A percentile compares a stretch with the other conserved stretches of the same genome.
Conservation (phyloP, 352 stramenopile genomes). For the Pythium brachiatum region DNA sequence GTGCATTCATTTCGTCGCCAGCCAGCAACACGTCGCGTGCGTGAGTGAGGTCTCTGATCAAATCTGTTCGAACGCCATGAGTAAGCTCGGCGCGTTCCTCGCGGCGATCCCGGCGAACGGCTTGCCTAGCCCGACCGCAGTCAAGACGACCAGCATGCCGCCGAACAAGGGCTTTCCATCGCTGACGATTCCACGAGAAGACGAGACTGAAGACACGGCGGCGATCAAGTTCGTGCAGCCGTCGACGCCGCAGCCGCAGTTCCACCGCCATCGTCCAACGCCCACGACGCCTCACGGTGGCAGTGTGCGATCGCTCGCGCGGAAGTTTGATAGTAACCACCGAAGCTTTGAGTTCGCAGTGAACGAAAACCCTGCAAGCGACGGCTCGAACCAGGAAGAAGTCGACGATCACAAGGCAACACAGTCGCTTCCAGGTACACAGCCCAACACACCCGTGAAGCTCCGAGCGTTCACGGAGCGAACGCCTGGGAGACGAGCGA, state of each 20-base stretch:
- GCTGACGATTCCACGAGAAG: conserved; percentile 19
- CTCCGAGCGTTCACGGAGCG: neutral
- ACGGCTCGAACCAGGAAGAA: conserved; percentile 37
- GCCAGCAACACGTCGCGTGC: neutral
- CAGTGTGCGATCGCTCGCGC: conserved; percentile 21
- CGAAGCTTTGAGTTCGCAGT: conserved; percentile 2
- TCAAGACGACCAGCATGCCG: conserved; percentile 1
- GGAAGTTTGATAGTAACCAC: conserved; percentile 18
- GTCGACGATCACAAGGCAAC: conserved; percentile 17
- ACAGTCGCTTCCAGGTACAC: neutral
- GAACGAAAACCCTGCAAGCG: neutral
- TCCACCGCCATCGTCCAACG: conserved; percentile 25
- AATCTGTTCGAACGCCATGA: conserved; percentile 8
- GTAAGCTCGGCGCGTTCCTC: conserved; percentile 79
- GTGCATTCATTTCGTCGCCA: neutral
- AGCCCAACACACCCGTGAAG: conserved; percentile 22
- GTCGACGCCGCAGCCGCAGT: conserved; percentile 47
- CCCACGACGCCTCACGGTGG: conserved; percentile 3
- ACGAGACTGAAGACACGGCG: conserved; percentile 10
- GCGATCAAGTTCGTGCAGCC: conserved; percentile 24
- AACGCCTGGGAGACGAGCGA: neutral
- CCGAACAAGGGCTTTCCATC: conserved; percentile 22
- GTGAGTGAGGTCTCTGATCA: neutral
- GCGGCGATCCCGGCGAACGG: conserved; percentile 64
- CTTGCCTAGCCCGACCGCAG: conserved; percentile 28